Conservation (phyloP, 345 rosid genomes). For the Moringa oleifera region DNA sequence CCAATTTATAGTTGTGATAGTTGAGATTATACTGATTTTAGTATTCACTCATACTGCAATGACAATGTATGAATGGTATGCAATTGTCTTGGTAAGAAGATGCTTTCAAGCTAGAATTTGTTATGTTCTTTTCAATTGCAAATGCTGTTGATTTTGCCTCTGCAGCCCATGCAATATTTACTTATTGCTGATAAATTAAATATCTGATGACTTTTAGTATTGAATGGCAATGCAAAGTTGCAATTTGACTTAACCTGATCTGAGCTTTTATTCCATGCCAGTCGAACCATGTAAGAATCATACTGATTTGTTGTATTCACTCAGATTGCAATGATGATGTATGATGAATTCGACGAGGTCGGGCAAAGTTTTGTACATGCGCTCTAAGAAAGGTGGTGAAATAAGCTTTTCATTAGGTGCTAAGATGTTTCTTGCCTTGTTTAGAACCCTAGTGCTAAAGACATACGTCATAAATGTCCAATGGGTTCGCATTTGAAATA, state of each 20-base stretch:
- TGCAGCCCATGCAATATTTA: conserved; percentile 1
- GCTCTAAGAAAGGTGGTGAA: conserved; percentile 53
- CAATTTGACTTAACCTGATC: conserved; percentile 5
- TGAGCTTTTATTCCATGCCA: conserved; percentile 20
- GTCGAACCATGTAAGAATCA: conserved; percentile 18
- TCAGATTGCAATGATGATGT: conserved; percentile 99
- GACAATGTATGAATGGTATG: too few relatives aligned
- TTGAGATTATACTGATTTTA: too few relatives aligned
- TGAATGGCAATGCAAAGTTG: not conserved
- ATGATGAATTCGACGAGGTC: conserved; percentile 70
- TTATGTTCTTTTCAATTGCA: not conserved
- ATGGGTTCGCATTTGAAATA: too few relatives aligned
- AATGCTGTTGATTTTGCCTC: conserved; percentile 1
- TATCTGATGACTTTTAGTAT: not conserved
- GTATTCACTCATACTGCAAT: too few relatives aligned
- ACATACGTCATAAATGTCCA: conserved; percentile 6
- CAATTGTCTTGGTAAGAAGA: too few relatives aligned
- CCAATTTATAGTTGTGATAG: too few relatives aligned
- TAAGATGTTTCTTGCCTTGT: conserved; percentile 23
- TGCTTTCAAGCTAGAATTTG: conserved; percentile 8
- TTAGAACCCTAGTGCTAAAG: conserved; percentile 10
- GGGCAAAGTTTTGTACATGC: conserved; percentile 49
- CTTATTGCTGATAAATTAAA: not conserved
- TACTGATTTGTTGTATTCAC: conserved; percentile 56
- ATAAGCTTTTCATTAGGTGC: conserved; percentile 29